These are phyloP conservation scores for Somion occarium DNA, from an alignment of 1,284 basidiomycete species.

Conservation along the genomic window DNA sequence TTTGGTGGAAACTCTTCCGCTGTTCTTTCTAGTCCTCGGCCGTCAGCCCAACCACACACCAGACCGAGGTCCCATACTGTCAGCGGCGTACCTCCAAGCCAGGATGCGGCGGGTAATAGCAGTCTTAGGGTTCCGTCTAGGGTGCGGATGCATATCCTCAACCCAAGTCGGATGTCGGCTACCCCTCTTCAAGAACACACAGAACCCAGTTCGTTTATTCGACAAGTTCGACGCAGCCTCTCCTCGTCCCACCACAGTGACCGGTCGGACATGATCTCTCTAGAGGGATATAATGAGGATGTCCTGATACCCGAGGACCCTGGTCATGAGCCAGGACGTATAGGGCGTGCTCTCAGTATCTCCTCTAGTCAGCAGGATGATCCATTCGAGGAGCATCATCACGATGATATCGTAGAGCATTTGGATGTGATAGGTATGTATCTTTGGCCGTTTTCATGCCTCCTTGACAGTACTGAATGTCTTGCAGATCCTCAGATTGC, in stretches of 20 bases:
- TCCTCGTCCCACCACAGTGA: not conserved
- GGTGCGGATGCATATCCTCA: constrained; percentile 19
- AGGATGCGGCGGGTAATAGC: constrained; percentile 7
- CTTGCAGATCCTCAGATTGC: constrained; percentile 68
- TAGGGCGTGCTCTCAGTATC: constrained; percentile 41
- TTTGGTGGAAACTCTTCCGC: not conserved
- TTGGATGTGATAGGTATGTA: constrained; percentile 68
- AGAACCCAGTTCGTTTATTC: not conserved
- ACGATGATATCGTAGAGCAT: constrained; percentile 72
- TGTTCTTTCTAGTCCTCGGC: not conserved
- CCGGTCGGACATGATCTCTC: constrained; percentile 15
- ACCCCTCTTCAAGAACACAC: not conserved
- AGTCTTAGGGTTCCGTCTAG: constrained; percentile 20
- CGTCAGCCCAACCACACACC: constrained; percentile 2
- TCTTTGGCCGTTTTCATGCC: not conserved
- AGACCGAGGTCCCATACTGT: constrained; percentile 11
- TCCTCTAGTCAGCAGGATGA: constrained; percentile 22
- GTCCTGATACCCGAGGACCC: constrained; percentile 23
- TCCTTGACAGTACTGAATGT: not conserved
- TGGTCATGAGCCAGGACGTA: constrained; percentile 29
- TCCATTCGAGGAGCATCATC: constrained; percentile 39
- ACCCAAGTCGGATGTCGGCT: constrained; percentile 2
- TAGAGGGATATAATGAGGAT: constrained; percentile 30
- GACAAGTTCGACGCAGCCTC: not conserved
- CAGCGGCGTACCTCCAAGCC: not conserved